Base-by-base conservation (phyloP, 495 filamentous ascomycete genomes). In the Massariosphaeria phaeospora region DNA sequence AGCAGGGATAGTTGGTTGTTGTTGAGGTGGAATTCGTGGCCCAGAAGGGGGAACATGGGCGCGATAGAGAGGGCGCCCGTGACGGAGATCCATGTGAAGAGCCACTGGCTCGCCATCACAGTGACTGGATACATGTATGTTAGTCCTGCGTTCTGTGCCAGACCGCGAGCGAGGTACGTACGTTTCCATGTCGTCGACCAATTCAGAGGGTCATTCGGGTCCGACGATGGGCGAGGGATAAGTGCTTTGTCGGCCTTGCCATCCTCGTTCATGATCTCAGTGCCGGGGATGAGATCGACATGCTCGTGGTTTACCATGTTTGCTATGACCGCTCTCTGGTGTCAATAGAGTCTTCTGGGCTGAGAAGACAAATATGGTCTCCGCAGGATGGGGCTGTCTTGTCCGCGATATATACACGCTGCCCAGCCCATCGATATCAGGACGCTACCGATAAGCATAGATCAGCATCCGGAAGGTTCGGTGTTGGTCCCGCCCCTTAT, bases 131-230 rank as follows among this genome's bases (percentile, higher is more conserved):
- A 15, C 80, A 61, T 0, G 76, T 20, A 62, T 9, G 77, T 75
- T 12, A 83, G 71, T 57, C 0, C 76, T 81, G 53, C 80, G 82
- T 77, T 52, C 10, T 2, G 20, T 21, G 38, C 0, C 74, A 74
- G 57, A 74, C 75, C 54, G 80, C 75, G 30, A 74, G 75, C 54
- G 80, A 75, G 30, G 81, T 63, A 77, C 71, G 8, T 11, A 56
- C 48, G 69, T 76, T 65, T 84, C 82, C 66, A 80, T 79, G 66
- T 72, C 74, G 21, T 64, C 65, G 78, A 70, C 81, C 80, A 84
- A 70, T 77, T 76, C 25, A 82, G 70, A n/a, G 82, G 82, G 63
- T 84, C 80, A 49, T 84, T 83, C 0, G 80, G 82, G 55, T 83
- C 79, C 36, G 78, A 75, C 0, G 79, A 75, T 9, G 81, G 80